A percentile compares a stretch with the other conserved stretches of the same genome.
phyloP scores from a whole-genome alignment of 495 filamentous ascomycete species.

The Neurospora sublineolata region DNA sequence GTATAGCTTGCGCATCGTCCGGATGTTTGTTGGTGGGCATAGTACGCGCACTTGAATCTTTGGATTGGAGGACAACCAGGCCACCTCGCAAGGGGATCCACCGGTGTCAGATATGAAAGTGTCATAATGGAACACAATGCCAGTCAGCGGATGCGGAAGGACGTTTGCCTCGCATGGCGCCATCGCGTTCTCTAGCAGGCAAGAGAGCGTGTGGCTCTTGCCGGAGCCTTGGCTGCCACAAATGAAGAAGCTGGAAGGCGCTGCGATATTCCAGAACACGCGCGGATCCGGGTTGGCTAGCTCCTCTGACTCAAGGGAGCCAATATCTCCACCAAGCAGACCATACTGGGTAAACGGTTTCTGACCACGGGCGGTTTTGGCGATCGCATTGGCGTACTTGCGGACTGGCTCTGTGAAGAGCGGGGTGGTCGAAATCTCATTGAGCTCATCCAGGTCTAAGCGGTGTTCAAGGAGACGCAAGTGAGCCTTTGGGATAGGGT shows the following conservation, averaged over 20 bases:
- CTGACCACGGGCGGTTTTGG: neutral
- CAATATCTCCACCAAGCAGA: slow-evolving; percentile 25
- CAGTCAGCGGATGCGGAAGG: slow-evolving; percentile 44
- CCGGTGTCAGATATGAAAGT: slow-evolving; percentile 42
- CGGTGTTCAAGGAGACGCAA: slow-evolving; percentile 10
- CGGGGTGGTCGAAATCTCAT: slow-evolving; percentile 24
- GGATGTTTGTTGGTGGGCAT: slow-evolving; percentile 50
- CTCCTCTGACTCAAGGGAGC: neutral
- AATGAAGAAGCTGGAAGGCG: slow-evolving; percentile 60
- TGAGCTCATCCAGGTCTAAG: slow-evolving; percentile 15
- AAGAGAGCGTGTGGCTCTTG: slow-evolving; percentile 63
- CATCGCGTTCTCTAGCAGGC: slow-evolving; percentile 56
- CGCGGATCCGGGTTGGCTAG: slow-evolving; percentile 32
- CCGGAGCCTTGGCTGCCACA: slow-evolving; percentile 69
- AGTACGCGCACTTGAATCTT: slow-evolving; percentile 50
- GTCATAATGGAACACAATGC: slow-evolving; percentile 60
- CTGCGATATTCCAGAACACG: slow-evolving; percentile 54
- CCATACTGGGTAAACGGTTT: slow-evolving; percentile 30
- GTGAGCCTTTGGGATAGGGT: slow-evolving; percentile 1
- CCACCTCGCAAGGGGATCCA: slow-evolving; percentile 55
- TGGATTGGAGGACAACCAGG: slow-evolving; percentile 46
- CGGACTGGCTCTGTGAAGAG: slow-evolving; percentile 29
- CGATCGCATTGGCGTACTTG: slow-evolving; percentile 12
- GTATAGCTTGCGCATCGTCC: slow-evolving; percentile 33
- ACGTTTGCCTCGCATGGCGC: slow-evolving; percentile 25